Evolutionary conservation across 2,329 filamentous ascomycete species (phyloP), one percentile per base, ranked within the genome.

Genomic region (Penicillium sp.): DNA sequence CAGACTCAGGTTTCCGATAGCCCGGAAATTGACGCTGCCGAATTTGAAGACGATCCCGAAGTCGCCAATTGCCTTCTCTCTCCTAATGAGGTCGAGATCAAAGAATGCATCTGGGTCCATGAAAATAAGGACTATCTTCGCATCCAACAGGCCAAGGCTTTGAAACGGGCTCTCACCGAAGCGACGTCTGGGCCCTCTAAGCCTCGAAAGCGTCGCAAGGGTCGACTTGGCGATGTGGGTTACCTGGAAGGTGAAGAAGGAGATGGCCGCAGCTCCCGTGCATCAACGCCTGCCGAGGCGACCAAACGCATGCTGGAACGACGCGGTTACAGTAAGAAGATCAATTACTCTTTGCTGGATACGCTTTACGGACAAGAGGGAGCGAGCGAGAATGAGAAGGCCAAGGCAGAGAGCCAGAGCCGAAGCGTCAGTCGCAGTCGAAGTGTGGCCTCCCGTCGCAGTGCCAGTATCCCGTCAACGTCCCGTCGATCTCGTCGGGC

Each of bases 111-210:
- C 35, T 98, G 92, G 92, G 80, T 94, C 29, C 89, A 90, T 42
- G 82, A 89, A 59, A 96, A 98, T 64, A 88, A 92, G 60, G 87
- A 93, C 50, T 98, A 89, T 77, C 73, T 98, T 26, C 84, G 90
- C 6, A 77, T 80, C 32, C 84, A 93, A 57, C 88, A 95, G 57
- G 80, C 85, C 43, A 94, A 92, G 62, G 74, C 84, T 5, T 82
- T 93, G 39, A 77, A 84, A 26, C 77, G 80, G 42, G 85, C 88
- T 23, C 62, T 79, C 12, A 70, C 70, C n/a, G 72, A 75, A 44
- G 72, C 71, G 9, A 68, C 70, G 22, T 69, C 57, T 3, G 54
- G 55, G 6, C 59, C 54, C 9, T 49, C 60, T 39, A 72, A 71
- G 49, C 71, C 71, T 42, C 66, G 70, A 17, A 77, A 74, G 52